Conservation (phyloP, 176 grass and related monocot genomes). For the Ananas comosus region DNA sequence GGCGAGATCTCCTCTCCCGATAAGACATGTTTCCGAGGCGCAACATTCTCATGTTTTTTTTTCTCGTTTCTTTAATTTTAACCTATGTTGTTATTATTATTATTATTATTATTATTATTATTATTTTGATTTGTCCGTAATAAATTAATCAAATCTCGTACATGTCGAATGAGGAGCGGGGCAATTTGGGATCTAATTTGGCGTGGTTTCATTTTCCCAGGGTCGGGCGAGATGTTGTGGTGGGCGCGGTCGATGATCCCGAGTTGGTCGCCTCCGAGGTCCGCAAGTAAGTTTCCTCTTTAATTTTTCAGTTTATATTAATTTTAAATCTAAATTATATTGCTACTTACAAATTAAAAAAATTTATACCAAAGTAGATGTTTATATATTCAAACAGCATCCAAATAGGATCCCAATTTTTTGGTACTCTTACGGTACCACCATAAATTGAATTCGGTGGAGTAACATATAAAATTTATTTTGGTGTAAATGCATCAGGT, state of each 20-base stretch:
- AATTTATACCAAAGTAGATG: no score
- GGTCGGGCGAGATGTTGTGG: background rate
- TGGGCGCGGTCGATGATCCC: conserved; percentile 23
- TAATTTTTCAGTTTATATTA: background rate
- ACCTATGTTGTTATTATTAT: background rate
- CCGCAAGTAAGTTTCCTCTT: conserved; percentile 8
- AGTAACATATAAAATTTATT: no score
- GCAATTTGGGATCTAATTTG: background rate
- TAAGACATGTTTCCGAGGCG: no score
- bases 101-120: background rate
- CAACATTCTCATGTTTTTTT: no score
- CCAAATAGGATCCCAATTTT: no score
- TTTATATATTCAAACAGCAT: no score
- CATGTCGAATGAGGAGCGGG: background rate
- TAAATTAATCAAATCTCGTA: background rate
- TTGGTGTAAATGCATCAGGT: no score
- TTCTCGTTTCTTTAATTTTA: no score
- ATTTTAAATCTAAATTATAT: background rate
- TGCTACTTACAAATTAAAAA: no score
- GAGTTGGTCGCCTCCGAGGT: conserved; percentile 15
- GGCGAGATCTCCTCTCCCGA: background rate
- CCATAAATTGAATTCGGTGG: no score
- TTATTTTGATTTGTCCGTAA: background rate
- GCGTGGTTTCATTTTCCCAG: background rate
- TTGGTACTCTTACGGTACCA: no score